Evolutionary conservation across 2,329 filamentous ascomycete genomes (phyloP).

Genomic region (Ceratocystis diversiconidia): DNA sequence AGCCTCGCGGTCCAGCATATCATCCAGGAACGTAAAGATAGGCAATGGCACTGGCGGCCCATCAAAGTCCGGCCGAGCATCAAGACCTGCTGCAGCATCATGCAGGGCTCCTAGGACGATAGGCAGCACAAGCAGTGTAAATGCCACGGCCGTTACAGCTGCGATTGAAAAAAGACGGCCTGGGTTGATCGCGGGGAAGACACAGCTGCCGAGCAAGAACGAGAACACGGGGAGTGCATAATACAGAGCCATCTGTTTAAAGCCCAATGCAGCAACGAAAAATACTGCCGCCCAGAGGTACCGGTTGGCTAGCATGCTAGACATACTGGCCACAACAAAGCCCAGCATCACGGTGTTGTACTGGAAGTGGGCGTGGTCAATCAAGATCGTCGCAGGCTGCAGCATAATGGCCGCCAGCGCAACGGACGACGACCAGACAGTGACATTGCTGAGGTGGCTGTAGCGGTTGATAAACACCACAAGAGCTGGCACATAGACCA

Average conservation of each 20-base stretch:
- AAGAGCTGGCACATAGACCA: constrained; percentile 73
- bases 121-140: constrained; percentile 61
- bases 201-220: constrained; percentile 73
- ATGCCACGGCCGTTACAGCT: constrained; percentile 56
- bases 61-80: constrained; percentile 15
- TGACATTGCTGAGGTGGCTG: constrained; percentile 59
- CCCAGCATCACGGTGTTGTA: constrained; percentile 99
- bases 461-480: constrained; percentile 77
- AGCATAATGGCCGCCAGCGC: constrained; percentile 81
- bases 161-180: constrained; percentile 61
- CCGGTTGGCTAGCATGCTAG: constrained; percentile 72
- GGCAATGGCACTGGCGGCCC: constrained; percentile 32
- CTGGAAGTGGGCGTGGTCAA: constrained; percentile 94
- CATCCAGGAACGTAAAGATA: constrained; percentile 42
- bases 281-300: constrained; percentile 83
- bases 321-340: constrained; percentile 71
- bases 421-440: constrained; percentile 68
- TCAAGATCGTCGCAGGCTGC: constrained; percentile 78
- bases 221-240: constrained; percentile 89
- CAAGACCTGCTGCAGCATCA: constrained; percentile 49
- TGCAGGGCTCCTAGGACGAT: constrained; percentile 58
- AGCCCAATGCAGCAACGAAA: constrained; percentile 85
- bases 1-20: constrained; percentile 47
- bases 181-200: constrained; percentile 58
- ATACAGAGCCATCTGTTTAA: constrained; percentile 99